A percentile compares a stretch with the other conserved stretches of the same genome.
Conservation (phyloP, 139 green algal genomes). For the Tetraselmis chui region DNA sequence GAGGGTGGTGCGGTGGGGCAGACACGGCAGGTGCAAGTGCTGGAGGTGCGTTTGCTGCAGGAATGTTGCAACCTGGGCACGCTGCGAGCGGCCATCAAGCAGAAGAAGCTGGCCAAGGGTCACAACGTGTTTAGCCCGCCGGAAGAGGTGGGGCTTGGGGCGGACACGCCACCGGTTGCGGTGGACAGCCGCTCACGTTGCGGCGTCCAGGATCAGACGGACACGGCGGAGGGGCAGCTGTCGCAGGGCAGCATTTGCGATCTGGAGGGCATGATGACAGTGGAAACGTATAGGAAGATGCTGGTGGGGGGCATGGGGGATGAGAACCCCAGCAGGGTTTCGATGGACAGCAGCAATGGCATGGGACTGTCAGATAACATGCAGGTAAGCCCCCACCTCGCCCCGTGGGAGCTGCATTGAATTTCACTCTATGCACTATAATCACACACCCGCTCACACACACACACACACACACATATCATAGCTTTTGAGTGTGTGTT, state of each 20-base stretch:
- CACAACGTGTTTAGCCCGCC: background rate
- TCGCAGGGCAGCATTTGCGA: background rate
- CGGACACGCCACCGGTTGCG: no score
- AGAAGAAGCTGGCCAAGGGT: background rate
- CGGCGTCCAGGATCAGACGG: background rate
- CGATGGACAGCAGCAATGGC: no score
- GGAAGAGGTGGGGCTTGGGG: no score
- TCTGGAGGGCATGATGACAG: background rate
- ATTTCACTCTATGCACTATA: no score
- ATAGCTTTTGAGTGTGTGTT: no score
- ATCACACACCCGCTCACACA: no score
- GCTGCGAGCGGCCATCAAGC: background rate
- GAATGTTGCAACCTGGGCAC: background rate
- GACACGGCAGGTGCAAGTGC: background rate
- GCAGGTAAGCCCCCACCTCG: no score
- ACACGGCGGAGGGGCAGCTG: background rate
- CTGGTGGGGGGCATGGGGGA: background rate
- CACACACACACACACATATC: no score
- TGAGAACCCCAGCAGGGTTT: background rate
- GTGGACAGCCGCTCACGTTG: no score
- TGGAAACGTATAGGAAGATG: background rate
- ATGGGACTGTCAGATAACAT: no score
- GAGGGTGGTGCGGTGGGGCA: no score
- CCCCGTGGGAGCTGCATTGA: no score
- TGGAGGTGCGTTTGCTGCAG: background rate